Evolutionary conservation across 108 stramenopile genomes (phyloP).

Genomic region (Cyclotella baltica): DNA sequence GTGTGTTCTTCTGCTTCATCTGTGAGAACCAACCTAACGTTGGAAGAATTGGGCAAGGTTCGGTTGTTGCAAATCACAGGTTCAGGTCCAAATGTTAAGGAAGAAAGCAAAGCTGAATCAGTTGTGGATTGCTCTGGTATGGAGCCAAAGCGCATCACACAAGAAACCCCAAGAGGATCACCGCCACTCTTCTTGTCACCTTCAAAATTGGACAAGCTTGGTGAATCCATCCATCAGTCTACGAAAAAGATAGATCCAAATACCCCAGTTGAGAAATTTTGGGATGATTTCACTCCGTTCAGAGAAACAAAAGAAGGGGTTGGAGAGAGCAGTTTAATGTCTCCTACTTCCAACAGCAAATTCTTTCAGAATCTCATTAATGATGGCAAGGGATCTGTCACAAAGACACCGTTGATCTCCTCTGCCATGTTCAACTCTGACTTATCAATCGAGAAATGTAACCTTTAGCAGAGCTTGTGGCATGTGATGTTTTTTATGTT

Average conservation of each 20-base stretch:
- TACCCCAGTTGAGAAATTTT: conserved; percentile 40
- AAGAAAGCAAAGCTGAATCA: neutral
- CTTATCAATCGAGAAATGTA: neutral
- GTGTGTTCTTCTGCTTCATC: conserved; percentile 40
- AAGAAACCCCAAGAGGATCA: conserved; percentile 14
- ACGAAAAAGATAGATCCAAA: conserved; percentile 21
- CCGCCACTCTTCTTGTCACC: conserved; percentile 35
- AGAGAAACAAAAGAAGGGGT: conserved; percentile 1
- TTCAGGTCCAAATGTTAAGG: conserved; percentile 4
- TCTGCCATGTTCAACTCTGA: conserved; percentile 9
- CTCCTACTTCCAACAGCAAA: conserved; percentile 40
- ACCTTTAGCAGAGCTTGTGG: too few relatives aligned
- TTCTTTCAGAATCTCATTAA: conserved; percentile 28
- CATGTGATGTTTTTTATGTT: too few relatives aligned
- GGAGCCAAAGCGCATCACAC: conserved; percentile 43
- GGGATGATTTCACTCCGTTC: conserved; percentile 39
- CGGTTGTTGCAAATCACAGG: conserved; percentile 13
- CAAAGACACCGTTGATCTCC: conserved; percentile 10
- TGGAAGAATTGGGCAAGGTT: conserved; percentile 32
- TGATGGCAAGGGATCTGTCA: conserved; percentile 31
- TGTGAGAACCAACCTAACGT: conserved; percentile 27
- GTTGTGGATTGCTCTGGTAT: conserved; percentile 26
- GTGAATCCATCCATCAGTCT: conserved; percentile 10
- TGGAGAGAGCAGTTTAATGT: conserved; percentile 26
- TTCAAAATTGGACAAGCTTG: conserved; percentile 25